Percentiles rank a stretch among this genome's conserved stretches.
phyloP scores from a whole-genome alignment of 345 rosid genomes.

The Psidium friedrichsthalianum region DNA sequence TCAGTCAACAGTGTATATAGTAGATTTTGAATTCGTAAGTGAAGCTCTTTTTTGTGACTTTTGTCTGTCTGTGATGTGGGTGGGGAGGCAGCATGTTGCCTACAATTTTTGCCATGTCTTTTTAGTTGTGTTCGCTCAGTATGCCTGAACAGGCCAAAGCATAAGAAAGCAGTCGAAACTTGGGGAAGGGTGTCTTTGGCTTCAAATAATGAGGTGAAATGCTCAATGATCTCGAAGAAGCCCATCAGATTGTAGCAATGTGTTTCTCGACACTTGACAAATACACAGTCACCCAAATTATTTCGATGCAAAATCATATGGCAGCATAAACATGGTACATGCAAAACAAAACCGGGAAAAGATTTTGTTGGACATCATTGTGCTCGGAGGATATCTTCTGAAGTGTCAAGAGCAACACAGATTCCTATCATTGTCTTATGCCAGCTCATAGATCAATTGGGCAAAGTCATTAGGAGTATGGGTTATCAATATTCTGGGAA shows the following conservation, averaged over 20 bases:
- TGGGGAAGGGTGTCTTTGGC: not conserved
- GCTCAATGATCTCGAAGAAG: not conserved
- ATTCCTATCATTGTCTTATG: not conserved
- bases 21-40: not conserved
- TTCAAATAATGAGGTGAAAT: not conserved
- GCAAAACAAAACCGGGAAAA: not conserved
- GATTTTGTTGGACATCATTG: not conserved
- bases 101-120: not conserved
- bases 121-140: not conserved
- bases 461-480: not conserved
- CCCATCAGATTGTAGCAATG: not conserved
- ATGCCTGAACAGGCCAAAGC: not conserved
- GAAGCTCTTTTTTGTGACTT: not conserved
- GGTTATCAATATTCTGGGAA: not conserved
- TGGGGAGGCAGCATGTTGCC: not conserved
- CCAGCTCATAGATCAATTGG: not conserved
- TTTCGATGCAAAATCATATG: not conserved
- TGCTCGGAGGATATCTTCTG: not conserved
- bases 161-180: not conserved
- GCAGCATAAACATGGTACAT: not conserved
- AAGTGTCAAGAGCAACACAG: not conserved
- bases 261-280: not conserved
- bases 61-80: not conserved
- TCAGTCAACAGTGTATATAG: not conserved
- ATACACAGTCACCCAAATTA: not conserved